Evolutionary conservation across 768 basidiomycete genomes (phyloP).

Genomic region (Russula sp.): DNA sequence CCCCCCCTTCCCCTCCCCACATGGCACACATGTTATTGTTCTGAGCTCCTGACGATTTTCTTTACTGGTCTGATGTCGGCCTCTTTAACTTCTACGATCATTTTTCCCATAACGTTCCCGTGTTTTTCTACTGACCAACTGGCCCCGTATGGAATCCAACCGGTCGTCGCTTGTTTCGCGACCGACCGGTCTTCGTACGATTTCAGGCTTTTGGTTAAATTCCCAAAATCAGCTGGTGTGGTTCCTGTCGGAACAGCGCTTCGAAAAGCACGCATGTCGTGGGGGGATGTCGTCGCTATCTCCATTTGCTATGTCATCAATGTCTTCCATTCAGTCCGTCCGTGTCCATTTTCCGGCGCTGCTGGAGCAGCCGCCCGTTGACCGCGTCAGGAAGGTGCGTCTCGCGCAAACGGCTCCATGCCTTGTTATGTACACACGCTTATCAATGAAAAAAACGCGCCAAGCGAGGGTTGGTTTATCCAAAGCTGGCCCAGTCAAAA

Average conservation of each 20-base stretch:
- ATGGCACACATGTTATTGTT: background rate
- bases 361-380: conserved; percentile 31
- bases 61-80: conserved; percentile 4
- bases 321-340: conserved; percentile 23
- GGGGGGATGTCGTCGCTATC: conserved; percentile 14
- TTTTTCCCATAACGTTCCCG: background rate
- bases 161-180: background rate
- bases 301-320: conserved; percentile 19
- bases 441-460: conserved; percentile 10
- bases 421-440: conserved; percentile 8
- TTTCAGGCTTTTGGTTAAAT: conserved; percentile 13
- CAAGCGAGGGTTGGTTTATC: conserved; percentile 33
- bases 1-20: background rate
- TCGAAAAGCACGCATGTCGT: conserved; percentile 15
- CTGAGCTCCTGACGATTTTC: background rate
- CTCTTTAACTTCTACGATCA: conserved; percentile 3
- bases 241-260: conserved; percentile 8
- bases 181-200: background rate
- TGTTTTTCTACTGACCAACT: conserved; percentile 4
- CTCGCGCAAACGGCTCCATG: background rate
- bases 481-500: conserved; percentile 38
- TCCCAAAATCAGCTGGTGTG: conserved; percentile 7
- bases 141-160: background rate
- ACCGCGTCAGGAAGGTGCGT: conserved; percentile 32
- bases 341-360: conserved; percentile 33